Percentiles rank a stretch among this genome's conserved stretches.
phyloP scores from a whole-genome alignment of 768 basidiomycete genomes.

The Termitomyces sp. region DNA sequence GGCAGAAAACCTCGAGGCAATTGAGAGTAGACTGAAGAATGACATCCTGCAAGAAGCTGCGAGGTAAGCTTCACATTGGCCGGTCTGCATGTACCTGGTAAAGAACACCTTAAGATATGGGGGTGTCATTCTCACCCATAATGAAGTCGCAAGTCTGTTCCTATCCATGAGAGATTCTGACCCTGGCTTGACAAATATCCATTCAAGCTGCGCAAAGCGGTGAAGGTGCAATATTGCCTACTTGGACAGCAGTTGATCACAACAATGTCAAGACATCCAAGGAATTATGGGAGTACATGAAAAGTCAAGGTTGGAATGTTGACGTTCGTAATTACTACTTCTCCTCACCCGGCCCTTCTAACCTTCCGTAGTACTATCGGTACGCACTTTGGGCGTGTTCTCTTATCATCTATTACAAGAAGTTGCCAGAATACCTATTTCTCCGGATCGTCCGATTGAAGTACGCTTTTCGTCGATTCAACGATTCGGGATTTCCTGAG shows the following conservation, averaged over 20 bases:
- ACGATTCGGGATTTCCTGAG: neutral
- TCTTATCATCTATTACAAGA: neutral
- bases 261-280: constrained; percentile 79
- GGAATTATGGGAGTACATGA: constrained; percentile 82
- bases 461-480: constrained; percentile 26
- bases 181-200: neutral
- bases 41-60: constrained; percentile 86
- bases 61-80: constrained; percentile 36
- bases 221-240: constrained; percentile 80
- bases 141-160: constrained; percentile 68
- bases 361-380: constrained; percentile 65
- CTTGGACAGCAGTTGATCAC: constrained; percentile 82
- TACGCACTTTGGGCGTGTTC: constrained; percentile 19
- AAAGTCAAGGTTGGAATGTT: constrained; percentile 84
- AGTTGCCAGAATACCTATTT: constrained; percentile 78
- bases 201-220: constrained; percentile 51
- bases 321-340: constrained; percentile 47
- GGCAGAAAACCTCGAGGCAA: constrained; percentile 92
- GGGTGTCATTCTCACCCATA: constrained; percentile 88
- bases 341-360: constrained; percentile 2
- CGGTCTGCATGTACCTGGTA: neutral
- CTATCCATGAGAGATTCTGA: neutral
- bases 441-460: constrained; percentile 88
- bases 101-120: constrained; percentile 58
- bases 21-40: constrained; percentile 81